These are phyloP conservation scores for Stagonosporopsis cucurbitacearum DNA, from an alignment of 2,329 filamentous ascomycete genomes.

Conservation along the genomic window DNA sequence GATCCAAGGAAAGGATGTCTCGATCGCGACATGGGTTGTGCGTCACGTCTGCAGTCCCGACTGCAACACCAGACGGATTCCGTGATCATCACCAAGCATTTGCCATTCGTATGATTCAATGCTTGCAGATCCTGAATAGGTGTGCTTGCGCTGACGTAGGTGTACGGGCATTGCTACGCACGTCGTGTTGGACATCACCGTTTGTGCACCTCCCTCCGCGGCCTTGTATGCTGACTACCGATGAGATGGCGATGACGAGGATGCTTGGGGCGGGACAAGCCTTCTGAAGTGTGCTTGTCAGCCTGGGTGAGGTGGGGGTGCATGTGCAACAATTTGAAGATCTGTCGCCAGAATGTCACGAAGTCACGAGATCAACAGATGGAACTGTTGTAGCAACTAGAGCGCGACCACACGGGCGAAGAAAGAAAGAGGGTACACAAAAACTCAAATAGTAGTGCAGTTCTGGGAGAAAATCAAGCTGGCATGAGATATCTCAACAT, in stretches of 20 bases:
- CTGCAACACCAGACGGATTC: constrained; percentile 1
- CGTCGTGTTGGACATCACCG: constrained; percentile 1
- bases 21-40: constrained; percentile 3
- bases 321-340: not conserved
- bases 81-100: constrained; percentile 10
- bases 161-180: constrained; percentile 10
- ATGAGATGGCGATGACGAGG: not conserved
- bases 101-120: constrained; percentile 3
- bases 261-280: constrained; percentile 6
- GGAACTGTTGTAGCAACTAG: not conserved
- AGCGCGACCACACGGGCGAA: not conserved
- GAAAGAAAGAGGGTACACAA: not conserved
- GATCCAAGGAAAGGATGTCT: constrained; percentile 1
- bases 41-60: constrained; percentile 5
- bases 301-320: not conserved
- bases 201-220: constrained; percentile 2
- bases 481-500: not conserved
- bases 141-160: constrained; percentile 9
- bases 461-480: not conserved
- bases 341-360: constrained; percentile 12
- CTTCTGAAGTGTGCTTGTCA: not conserved
- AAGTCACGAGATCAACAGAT: not conserved
- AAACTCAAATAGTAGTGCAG: not conserved
- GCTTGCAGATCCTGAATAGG: constrained; percentile 2
- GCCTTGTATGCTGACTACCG: constrained; percentile 2